A percentile compares a stretch with the other conserved stretches of the same genome.
These are phyloP conservation scores for Pestalotiopsis sp. DNA, from an alignment of 2,329 filamentous ascomycete species.

Conservation along the genomic window DNA sequence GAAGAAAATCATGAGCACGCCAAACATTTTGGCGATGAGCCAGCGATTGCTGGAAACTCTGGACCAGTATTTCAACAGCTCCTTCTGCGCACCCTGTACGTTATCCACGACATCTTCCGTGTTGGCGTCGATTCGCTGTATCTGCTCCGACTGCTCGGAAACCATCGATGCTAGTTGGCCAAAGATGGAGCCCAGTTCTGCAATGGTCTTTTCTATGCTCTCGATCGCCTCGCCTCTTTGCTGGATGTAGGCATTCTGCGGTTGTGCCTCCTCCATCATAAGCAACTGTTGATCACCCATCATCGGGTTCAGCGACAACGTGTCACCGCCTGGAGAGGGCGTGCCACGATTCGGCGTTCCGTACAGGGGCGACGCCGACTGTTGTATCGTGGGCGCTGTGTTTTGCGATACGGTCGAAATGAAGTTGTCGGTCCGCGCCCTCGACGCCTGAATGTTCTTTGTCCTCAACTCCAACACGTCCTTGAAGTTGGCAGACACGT, in stretches of 20 bases:
- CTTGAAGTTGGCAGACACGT: slow-evolving; percentile 95
- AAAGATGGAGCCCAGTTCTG: slow-evolving; percentile 89
- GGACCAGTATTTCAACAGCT: slow-evolving; percentile 96
- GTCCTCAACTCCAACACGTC: slow-evolving; percentile 95
- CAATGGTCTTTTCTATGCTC: slow-evolving; percentile 93
- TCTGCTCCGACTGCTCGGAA: slow-evolving; percentile 92
- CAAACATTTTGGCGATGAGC: slow-evolving; percentile 85
- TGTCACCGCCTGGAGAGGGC: slow-evolving; percentile 69
- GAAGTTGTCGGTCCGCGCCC: slow-evolving; percentile 93
- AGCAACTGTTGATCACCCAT: slow-evolving; percentile 81
- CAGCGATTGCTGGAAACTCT: slow-evolving; percentile 93
- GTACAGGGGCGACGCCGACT: slow-evolving; percentile 86
- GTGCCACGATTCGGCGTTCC: slow-evolving; percentile 72
- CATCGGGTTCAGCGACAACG: slow-evolving; percentile 81
- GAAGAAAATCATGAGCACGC: slow-evolving; percentile 94
- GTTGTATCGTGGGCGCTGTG: slow-evolving; percentile 67
- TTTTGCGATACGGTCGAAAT: slow-evolving; percentile 86
- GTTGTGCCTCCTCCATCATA: slow-evolving; percentile 90
- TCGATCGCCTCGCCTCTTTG: slow-evolving; percentile 95
- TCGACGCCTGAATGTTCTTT: slow-evolving; percentile 95
- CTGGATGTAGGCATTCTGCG: slow-evolving; percentile 86
- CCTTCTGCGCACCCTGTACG: slow-evolving; percentile 92
- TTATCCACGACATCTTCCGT: slow-evolving; percentile 98
- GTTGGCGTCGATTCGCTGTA: slow-evolving; percentile 95
- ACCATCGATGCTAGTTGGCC: slow-evolving; percentile 96